These are phyloP conservation scores for Coniochaeta hoffmannii DNA, from an alignment of 2,329 filamentous ascomycete species.

Conservation along the genomic window DNA sequence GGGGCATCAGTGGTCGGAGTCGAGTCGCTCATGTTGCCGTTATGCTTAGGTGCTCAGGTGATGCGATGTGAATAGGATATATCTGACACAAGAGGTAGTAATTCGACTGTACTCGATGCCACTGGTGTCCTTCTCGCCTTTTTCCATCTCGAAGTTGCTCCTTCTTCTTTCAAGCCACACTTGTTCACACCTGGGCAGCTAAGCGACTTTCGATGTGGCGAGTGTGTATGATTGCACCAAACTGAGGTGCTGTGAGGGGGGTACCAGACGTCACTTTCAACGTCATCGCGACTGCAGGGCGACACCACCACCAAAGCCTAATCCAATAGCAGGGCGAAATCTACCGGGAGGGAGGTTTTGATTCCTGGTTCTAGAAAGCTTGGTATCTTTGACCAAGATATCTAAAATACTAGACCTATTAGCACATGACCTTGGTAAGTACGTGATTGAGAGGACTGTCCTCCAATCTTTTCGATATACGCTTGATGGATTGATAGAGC, in stretches of 20 bases:
- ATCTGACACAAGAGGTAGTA: background rate
- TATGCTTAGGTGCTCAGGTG: background rate
- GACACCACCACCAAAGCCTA: background rate
- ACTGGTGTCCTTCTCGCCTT: background rate
- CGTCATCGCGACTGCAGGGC: background rate
- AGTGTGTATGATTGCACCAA: background rate
- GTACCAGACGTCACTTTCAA: constrained; percentile 1
- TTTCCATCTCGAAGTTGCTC: background rate
- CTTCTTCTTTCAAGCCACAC: background rate
- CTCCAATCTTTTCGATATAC: too few species aligned
- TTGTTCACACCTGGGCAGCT: background rate
- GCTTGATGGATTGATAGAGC: too few species aligned
- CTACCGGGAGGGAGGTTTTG: background rate
- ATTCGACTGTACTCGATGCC: background rate
- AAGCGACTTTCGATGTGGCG: background rate
- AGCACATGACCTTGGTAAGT: too few species aligned
- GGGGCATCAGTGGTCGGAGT: background rate
- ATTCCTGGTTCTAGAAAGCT: background rate
- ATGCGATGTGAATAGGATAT: background rate
- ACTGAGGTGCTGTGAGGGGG: background rate
- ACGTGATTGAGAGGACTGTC: too few species aligned
- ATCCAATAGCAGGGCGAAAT: background rate
- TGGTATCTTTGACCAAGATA: too few species aligned
- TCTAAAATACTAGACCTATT: too few species aligned
- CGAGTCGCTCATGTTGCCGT: background rate